These are phyloP conservation scores for Phaffomyces thermotolerans DNA, from an alignment of 805 yeast genomes.

Conservation along the genomic window DNA sequence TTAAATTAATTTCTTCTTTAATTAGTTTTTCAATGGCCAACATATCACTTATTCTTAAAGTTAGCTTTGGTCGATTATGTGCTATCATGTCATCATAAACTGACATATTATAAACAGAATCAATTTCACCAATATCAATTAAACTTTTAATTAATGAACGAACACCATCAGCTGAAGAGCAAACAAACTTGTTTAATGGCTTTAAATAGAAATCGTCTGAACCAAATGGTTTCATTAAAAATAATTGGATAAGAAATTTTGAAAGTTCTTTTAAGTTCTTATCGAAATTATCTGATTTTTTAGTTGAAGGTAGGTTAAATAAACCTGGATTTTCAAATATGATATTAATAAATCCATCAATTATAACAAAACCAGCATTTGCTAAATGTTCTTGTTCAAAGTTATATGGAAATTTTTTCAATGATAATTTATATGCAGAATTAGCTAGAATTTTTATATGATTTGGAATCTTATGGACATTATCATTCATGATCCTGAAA, in stretches of 20 bases:
- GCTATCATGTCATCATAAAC: slow-evolving; percentile 64
- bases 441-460: slow-evolving; percentile 52
- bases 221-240: slow-evolving; percentile 61
- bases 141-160: slow-evolving; percentile 38
- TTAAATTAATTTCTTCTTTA: slow-evolving; percentile 32
- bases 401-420: slow-evolving; percentile 48
- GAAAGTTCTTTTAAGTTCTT: slow-evolving; percentile 52
- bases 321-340: slow-evolving; percentile 47
- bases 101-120: slow-evolving; percentile 50
- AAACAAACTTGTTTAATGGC: slow-evolving; percentile 71
- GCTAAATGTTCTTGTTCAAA: slow-evolving; percentile 53
- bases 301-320: slow-evolving; percentile 40
- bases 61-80: slow-evolving; percentile 41
- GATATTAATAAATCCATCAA: slow-evolving; percentile 43
- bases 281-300: slow-evolving; percentile 11
- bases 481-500: slow-evolving; percentile 42
- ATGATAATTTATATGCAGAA: slow-evolving; percentile 33
- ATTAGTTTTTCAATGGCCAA: slow-evolving; percentile 37
- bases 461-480: slow-evolving; percentile 42
- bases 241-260: slow-evolving; percentile 56
- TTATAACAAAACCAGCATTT: slow-evolving; percentile 59
- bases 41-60: slow-evolving; percentile 40
- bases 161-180: slow-evolving; percentile 40
- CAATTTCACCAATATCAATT: slow-evolving; percentile 50
- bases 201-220: slow-evolving; percentile 58